A percentile compares a stretch with the other conserved stretches of the same genome.
phyloP scores from a whole-genome alignment of 345 rosid genomes.

The Eucalyptus shirleyi region DNA sequence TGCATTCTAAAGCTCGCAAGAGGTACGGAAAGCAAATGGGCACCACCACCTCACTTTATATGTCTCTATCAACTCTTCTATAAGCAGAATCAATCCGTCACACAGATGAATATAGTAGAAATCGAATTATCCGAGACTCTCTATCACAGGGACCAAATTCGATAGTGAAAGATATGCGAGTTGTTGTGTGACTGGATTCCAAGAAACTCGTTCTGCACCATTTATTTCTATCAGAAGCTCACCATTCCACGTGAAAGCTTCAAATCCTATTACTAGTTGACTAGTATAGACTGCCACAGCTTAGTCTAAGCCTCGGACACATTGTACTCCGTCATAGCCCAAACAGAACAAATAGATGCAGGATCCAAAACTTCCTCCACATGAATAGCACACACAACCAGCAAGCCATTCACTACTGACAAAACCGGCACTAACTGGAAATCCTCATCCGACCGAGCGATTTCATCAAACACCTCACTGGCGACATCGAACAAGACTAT shows the following conservation, averaged over 20 bases:
- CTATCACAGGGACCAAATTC: background rate
- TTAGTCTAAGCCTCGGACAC: background rate
- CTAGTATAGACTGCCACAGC: background rate
- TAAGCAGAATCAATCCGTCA: background rate
- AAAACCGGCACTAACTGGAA: background rate
- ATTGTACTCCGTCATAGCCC: background rate
- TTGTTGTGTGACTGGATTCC: background rate
- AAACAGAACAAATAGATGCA: background rate
- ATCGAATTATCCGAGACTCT: background rate
- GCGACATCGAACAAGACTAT: background rate
- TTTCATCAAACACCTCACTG: background rate
- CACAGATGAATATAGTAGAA: background rate
- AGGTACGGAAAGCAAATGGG: background rate
- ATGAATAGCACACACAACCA: background rate
- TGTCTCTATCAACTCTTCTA: background rate
- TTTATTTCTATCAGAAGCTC: background rate
- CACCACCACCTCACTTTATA: no score
- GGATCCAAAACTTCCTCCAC: background rate
- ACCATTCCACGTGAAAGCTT: background rate
- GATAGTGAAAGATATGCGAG: background rate
- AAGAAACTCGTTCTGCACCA: background rate
- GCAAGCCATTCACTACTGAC: background rate
- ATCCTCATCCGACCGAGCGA: background rate
- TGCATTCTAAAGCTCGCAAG: background rate
- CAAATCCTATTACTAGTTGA: background rate